These are phyloP conservation scores for Suhomyces emberorum DNA, from an alignment of 805 yeast genomes.

Conservation along the genomic window DNA sequence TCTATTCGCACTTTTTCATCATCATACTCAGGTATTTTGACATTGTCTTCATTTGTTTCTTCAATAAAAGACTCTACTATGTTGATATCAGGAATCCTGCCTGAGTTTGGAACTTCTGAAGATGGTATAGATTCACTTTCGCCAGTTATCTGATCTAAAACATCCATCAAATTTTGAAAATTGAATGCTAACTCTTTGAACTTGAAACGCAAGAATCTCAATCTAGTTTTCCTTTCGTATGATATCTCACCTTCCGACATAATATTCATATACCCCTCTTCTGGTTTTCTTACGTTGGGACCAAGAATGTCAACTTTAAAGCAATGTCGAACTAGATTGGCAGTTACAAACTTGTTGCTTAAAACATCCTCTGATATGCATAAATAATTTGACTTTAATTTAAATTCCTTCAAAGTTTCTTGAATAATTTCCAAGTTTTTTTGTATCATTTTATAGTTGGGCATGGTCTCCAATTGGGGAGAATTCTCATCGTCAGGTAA, in stretches of 20 bases:
- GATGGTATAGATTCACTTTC: not conserved
- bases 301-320: not conserved
- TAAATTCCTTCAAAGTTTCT: not conserved
- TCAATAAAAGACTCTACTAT: slow-evolving; percentile 6
- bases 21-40: slow-evolving; percentile 6
- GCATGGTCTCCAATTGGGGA: not conserved
- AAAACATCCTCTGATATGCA: slow-evolving; percentile 5
- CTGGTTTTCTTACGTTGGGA: not conserved
- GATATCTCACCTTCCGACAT: slow-evolving; percentile 3
- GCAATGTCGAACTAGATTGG: slow-evolving; percentile 4
- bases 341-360: slow-evolving; percentile 12
- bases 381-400: not conserved
- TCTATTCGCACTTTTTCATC: slow-evolving; percentile 6
- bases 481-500: not conserved
- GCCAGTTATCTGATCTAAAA: not conserved
- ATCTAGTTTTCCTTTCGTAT: slow-evolving; percentile 5
- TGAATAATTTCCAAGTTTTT: not conserved
- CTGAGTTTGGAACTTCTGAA: not conserved
- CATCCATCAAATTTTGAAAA: slow-evolving; percentile 1
- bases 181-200: slow-evolving; percentile 11
- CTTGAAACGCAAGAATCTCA: slow-evolving; percentile 9
- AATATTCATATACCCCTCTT: slow-evolving; percentile 2
- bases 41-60: slow-evolving; percentile 4
- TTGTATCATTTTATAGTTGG: slow-evolving; percentile 2
- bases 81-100: not conserved